Conservation (phyloP, 2,329 filamentous ascomycete genomes). For the Berkeleyomyces rouxiae region DNA sequence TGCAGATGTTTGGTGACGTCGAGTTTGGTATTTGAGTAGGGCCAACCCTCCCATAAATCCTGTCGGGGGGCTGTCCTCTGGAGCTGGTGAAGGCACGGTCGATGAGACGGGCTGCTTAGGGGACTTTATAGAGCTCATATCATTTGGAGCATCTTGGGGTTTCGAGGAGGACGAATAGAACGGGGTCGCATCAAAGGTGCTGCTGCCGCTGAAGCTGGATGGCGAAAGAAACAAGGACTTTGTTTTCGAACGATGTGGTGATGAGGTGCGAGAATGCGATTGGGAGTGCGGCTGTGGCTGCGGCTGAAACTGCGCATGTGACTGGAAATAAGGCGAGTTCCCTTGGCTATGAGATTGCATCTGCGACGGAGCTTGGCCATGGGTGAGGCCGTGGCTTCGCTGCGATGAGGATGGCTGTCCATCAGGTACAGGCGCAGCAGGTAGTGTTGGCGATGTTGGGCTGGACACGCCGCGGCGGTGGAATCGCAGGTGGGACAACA, state of each 20-base stretch:
- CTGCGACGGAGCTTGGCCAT: conserved; percentile 25
- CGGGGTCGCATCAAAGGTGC: conserved; percentile 12
- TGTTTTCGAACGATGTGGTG: conserved; percentile 11
- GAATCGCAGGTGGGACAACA: conserved; percentile 41
- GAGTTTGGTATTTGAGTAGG: conserved; percentile 31
- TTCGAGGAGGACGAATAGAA: conserved; percentile 16
- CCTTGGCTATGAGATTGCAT: neutral
- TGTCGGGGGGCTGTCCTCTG: conserved; percentile 24
- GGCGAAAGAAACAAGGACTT: conserved; percentile 11
- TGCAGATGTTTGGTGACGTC: conserved; percentile 20
- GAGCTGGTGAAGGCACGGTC: conserved; percentile 18
- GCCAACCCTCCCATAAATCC: conserved; percentile 40
- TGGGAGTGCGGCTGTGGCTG: neutral
- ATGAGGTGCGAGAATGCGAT: neutral
- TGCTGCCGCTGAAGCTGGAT: conserved; percentile 16
- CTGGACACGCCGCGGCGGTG: conserved; percentile 40
- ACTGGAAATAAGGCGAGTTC: neutral
- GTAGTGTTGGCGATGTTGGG: conserved; percentile 34
- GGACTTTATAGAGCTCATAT: conserved; percentile 5
- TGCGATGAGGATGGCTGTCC: conserved; percentile 1
- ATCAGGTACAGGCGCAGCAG: conserved; percentile 14
- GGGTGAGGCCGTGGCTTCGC: neutral
- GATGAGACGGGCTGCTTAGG: conserved; percentile 13
- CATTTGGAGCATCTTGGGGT: conserved; percentile 10
- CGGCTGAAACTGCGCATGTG: neutral